phyloP scores from a whole-genome alignment of 1,284 basidiomycete species.

The Cutaneotrichosporon arboriforme region DNA sequence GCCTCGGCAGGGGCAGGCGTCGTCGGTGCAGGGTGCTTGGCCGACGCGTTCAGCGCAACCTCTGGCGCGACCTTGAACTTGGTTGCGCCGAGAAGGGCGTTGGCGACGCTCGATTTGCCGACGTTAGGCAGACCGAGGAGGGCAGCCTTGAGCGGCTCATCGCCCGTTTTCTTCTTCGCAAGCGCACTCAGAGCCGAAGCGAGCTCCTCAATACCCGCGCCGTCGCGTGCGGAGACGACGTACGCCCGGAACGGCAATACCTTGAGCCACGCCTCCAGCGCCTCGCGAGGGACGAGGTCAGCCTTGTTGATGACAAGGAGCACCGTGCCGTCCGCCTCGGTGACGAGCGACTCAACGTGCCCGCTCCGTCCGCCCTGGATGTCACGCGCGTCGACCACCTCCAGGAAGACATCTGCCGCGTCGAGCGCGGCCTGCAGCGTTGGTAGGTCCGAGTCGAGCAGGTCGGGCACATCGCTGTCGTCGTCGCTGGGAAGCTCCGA shows the following conservation, averaged over 20 bases:
- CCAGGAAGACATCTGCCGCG: conserved; percentile 73
- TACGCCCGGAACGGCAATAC: conserved; percentile 68
- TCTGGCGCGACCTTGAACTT: conserved; percentile 40
- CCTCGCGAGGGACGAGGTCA: conserved; percentile 77
- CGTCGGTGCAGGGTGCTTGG: conserved; percentile 57
- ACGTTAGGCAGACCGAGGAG: conserved; percentile 60
- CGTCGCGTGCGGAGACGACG: conserved; percentile 54
- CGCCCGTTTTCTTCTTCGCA: conserved; percentile 45
- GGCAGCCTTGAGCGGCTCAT: conserved; percentile 24
- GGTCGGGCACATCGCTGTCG: conserved; percentile 51
- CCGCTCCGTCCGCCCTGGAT: conserved; percentile 64
- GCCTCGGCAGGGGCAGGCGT: conserved; percentile 67
- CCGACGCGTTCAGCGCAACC: conserved; percentile 57
- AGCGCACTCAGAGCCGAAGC: conserved; percentile 7
- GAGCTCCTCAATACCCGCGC: conserved; percentile 33
- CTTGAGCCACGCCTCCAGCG: conserved; percentile 68
- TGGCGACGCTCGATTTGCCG: conserved; percentile 77
- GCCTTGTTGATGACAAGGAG: conserved; percentile 79
- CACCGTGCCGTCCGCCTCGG: conserved; percentile 46
- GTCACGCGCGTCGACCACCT: conserved; percentile 82
- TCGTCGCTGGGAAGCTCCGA: conserved; percentile 31
- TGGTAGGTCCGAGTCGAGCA: conserved; percentile 64
- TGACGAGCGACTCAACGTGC: conserved; percentile 59
- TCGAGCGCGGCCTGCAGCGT: conserved; percentile 69
- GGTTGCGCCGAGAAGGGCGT: conserved; percentile 61